phyloP scores from a whole-genome alignment of 2,329 filamentous ascomycete genomes.

The Arthrocladium fulminans region DNA sequence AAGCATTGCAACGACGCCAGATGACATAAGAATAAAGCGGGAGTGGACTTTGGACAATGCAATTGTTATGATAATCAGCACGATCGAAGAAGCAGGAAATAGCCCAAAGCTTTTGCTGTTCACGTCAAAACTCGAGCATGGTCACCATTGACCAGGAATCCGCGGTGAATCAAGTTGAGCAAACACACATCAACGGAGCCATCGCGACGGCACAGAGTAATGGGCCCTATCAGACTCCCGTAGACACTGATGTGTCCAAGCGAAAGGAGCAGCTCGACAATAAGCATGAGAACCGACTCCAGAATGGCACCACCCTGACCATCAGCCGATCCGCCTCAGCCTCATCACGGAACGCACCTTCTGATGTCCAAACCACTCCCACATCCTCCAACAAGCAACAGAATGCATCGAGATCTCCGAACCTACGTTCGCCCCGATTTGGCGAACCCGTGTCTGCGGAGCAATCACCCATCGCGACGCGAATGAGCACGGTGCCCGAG shows the following conservation, averaged over 20 bases:
- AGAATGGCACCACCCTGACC: slow-evolving; percentile 1
- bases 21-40: neutral
- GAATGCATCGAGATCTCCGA: neutral
- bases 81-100: neutral
- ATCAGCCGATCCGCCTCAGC: neutral
- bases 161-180: neutral
- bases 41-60: neutral
- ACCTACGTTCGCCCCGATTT: slow-evolving; percentile 1
- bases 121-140: neutral
- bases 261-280: neutral
- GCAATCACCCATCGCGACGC: slow-evolving; percentile 1
- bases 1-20: neutral
- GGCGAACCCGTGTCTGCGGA: slow-evolving; percentile 2
- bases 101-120: neutral
- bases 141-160: neutral
- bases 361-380: neutral
- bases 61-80: neutral
- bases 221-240: neutral
- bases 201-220: neutral
- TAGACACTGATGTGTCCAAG: neutral
- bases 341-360: slow-evolving; percentile 1
- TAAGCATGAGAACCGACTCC: slow-evolving; percentile 1
- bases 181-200: neutral
- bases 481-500: slow-evolving; percentile 9
- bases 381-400: neutral